Evolutionary conservation across 129 eudicot species (phyloP).

Genomic region (Smallanthus sonchifolius): DNA sequence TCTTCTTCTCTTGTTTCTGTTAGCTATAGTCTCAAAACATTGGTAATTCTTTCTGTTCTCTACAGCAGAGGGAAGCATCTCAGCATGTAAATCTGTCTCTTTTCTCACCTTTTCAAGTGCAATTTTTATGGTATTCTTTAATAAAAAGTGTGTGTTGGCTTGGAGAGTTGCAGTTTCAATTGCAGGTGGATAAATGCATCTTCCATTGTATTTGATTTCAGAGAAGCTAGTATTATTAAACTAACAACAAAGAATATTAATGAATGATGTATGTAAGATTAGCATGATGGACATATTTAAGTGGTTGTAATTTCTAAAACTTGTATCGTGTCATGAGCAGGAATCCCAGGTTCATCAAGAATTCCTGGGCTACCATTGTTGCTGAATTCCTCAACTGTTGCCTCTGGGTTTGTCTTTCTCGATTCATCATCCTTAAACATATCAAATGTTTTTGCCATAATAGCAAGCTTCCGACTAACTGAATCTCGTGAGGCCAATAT

Average conservation of each 20-base stretch:
- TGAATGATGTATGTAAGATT: not conserved
- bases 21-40: slow-evolving; percentile 17
- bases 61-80: slow-evolving; percentile 28
- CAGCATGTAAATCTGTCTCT: slow-evolving; percentile 45
- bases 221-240: not conserved
- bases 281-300: slow-evolving; percentile 2
- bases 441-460: slow-evolving; percentile 33
- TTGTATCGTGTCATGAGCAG: slow-evolving; percentile 14
- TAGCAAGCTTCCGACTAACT: slow-evolving; percentile 29
- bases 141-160: not conserved
- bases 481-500: slow-evolving; percentile 32
- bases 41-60: slow-evolving; percentile 34
- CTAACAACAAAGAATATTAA: not conserved
- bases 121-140: slow-evolving; percentile 18
- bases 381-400: slow-evolving; percentile 5
- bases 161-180: slow-evolving; percentile 3
- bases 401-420: slow-evolving; percentile 6
- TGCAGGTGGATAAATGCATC: not conserved
- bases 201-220: slow-evolving; percentile 9
- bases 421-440: slow-evolving; percentile 21
- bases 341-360: slow-evolving; percentile 38
- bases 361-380: slow-evolving; percentile 31
- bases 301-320: not conserved
- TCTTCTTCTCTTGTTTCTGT: slow-evolving; percentile 9
- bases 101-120: slow-evolving; percentile 25